Evolutionary conservation across 345 rosid genomes (phyloP), one percentile per base, ranked within the genome.

Genomic region (Populus ilicifolia): DNA sequence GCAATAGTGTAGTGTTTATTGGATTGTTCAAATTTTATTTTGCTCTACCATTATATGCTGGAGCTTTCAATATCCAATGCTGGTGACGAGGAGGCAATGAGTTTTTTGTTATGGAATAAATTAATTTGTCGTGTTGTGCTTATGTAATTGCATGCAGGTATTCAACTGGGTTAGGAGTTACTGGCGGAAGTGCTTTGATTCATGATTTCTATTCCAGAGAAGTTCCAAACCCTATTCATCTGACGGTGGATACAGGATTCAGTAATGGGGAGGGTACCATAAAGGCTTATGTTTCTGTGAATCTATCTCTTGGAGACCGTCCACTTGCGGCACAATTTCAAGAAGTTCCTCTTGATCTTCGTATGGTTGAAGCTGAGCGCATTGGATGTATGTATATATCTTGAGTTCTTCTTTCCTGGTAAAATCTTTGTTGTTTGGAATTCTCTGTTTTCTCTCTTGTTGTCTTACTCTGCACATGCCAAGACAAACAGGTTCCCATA

Each of bases 321-420:
- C 97, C 86, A 8, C 90, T 96, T 67, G 98, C 97, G 68, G 97
- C 97, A 44, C 98, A 94, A 66, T 96, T 96, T 81, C 97, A 92
- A 84, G 99, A 92, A 90, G 89, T 94, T 81, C 97, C 97, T 74
- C 86, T 92, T 78, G 99, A 96, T 89, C 95, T 94, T 74, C 91
- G 94, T 29, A 94, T 92, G 97, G 84, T 88, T 72, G 98, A 96
- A 80, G 99, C 98, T 36, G 99, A 91, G 84, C 90, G 93, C 77
- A 87, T 96, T 72, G 99, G 97, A 88, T 94, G 99, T 93, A 88
- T 78, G 98, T 80, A 71, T 80, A 36, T 65, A 2, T 67, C 61
- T 25, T 9, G n/a, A 20, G 52, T 14, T 39, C 36, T 43, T 73
- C 13, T 16, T 59, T 35, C 29, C 13, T 5, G 16, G 4, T 62